These are phyloP conservation scores for Gracilariopsis chorda DNA, from an alignment of 23 red algal species.

Conservation along the genomic window DNA sequence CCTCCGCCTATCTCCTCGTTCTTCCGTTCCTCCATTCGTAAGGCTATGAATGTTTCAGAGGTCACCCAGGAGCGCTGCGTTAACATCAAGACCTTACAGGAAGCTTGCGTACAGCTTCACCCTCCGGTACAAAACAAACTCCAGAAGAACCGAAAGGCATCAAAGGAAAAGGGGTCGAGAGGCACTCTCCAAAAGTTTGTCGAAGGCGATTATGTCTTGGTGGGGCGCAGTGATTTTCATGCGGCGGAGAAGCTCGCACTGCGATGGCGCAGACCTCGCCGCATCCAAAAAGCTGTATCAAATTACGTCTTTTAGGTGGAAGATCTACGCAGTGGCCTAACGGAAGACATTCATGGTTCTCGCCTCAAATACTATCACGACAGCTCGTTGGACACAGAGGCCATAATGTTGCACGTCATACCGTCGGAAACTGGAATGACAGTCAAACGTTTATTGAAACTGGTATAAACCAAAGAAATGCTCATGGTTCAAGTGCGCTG, in stretches of 20 bases:
- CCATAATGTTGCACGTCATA: background rate
- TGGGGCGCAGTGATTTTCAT: background rate
- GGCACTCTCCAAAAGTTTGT: background rate
- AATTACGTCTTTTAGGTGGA: background rate
- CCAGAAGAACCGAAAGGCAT: background rate
- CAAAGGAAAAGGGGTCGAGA: background rate
- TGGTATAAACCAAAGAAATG: background rate
- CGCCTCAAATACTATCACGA: conserved; percentile 12
- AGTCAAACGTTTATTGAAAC: background rate
- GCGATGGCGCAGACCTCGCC: background rate
- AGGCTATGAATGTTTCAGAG: background rate
- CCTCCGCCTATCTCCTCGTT: conserved; percentile 8
- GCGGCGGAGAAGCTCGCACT: background rate
- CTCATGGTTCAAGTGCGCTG: background rate
- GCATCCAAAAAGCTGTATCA: background rate
- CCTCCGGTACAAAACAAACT: background rate
- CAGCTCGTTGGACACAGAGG: background rate
- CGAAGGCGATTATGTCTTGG: background rate
- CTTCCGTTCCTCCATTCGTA: background rate
- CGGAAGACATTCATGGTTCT: background rate
- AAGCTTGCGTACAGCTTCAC: background rate
- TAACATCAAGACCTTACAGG: background rate
- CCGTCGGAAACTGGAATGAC: background rate
- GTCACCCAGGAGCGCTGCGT: background rate
- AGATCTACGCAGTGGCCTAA: background rate